phyloP scores from a whole-genome alignment of 768 basidiomycete genomes.

The Auricularia sp. region DNA sequence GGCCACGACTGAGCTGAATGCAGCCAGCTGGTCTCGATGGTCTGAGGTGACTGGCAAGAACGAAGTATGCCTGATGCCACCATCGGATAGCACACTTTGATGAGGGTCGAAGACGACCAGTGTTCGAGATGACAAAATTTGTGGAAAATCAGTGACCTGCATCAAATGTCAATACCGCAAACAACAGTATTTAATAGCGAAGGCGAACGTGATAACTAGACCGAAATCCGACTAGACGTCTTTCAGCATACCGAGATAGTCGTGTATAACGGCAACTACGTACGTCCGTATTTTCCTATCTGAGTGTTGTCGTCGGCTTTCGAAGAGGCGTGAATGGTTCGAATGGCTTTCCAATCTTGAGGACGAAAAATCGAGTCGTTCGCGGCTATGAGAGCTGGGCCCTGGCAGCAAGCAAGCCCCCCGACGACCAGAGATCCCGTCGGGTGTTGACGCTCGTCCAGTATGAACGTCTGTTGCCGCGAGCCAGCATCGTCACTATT shows the following conservation, averaged over 20 bases:
- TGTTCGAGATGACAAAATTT: slow-evolving; percentile 33
- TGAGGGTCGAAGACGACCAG: slow-evolving; percentile 39
- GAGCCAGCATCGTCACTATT: background rate
- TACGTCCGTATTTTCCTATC: slow-evolving; percentile 7
- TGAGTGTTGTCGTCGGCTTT: slow-evolving; percentile 37
- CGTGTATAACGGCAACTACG: slow-evolving; percentile 3
- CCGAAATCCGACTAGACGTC: slow-evolving; percentile 43
- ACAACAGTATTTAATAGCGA: background rate
- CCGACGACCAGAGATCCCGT: slow-evolving; percentile 18
- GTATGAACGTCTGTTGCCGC: slow-evolving; percentile 28
- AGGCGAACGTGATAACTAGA: slow-evolving; percentile 39
- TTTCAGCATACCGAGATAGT: slow-evolving; percentile 37
- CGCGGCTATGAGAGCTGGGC: slow-evolving; percentile 37
- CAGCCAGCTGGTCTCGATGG: slow-evolving; percentile 24
- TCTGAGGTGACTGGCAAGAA: slow-evolving; percentile 16
- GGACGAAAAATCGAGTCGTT: slow-evolving; percentile 35
- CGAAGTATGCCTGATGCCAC: slow-evolving; percentile 22
- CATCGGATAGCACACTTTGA: slow-evolving; percentile 16
- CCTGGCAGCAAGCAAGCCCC: slow-evolving; percentile 25
- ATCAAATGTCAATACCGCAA: background rate
- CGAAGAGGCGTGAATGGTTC: slow-evolving; percentile 34
- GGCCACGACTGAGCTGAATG: slow-evolving; percentile 21
- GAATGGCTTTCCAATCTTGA: slow-evolving; percentile 36
- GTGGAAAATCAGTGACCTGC: slow-evolving; percentile 41
- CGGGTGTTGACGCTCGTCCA: slow-evolving; percentile 30